A percentile compares a stretch with the other conserved stretches of the same genome.
Conservation (phyloP, 345 rosid species). For the Brassica juncea region DNA sequence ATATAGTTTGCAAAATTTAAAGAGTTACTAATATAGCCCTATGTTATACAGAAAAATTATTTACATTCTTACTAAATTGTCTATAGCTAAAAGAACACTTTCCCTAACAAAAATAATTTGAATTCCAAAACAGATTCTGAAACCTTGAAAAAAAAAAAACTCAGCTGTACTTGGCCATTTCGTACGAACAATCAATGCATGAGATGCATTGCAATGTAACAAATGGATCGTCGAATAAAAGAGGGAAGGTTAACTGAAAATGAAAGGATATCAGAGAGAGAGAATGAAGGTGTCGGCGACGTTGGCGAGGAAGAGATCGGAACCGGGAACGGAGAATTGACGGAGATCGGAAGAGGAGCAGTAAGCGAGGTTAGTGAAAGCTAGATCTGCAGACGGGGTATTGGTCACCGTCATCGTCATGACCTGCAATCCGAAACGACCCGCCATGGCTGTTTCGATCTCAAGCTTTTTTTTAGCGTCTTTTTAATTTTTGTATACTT, state of each 20-base stretch:
- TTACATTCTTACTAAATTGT: too few relatives aligned
- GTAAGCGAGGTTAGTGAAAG: constrained; percentile 81
- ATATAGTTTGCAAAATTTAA: too few relatives aligned
- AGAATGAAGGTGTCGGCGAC: constrained; percentile 61
- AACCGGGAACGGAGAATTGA: constrained; percentile 74
- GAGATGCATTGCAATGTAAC: constrained; percentile 8
- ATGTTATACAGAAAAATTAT: too few relatives aligned
- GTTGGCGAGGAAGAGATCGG: constrained; percentile 69
- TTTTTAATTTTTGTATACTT: constrained; percentile 6
- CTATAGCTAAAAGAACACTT: too few relatives aligned
- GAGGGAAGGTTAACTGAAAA: background rate
- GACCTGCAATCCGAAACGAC: constrained; percentile 54
- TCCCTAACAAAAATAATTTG: too few relatives aligned
- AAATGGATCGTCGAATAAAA: background rate
- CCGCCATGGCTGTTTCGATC: constrained; percentile 54
- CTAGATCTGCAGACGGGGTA: constrained; percentile 82
- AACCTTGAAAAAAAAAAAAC: too few relatives aligned
- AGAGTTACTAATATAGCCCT: too few relatives aligned
- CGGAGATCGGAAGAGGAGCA: constrained; percentile 86
- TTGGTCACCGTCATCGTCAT: constrained; percentile 65
- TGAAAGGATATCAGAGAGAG: constrained; percentile 78
- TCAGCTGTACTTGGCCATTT: background rate
- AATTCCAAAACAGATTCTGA: too few relatives aligned
- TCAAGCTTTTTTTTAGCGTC: background rate
- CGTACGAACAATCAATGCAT: background rate